Evolutionary conservation across 805 yeast genomes (phyloP).

Genomic region (Torulaspora indica): DNA sequence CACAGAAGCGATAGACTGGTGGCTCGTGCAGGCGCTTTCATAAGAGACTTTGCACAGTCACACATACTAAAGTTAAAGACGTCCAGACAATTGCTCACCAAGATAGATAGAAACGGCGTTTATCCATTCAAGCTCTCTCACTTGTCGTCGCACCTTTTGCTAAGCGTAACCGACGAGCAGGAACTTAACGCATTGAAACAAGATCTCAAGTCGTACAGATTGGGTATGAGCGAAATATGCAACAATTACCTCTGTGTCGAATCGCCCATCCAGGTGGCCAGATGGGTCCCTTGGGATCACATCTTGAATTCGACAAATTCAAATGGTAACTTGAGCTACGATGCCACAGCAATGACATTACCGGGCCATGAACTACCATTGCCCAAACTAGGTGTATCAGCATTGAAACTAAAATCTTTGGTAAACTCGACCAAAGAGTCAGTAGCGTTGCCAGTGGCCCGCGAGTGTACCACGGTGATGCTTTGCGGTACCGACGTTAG

Average conservation of each 20-base stretch:
- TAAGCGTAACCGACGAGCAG: constrained; percentile 38
- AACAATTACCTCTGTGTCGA: constrained; percentile 75
- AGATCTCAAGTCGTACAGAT: constrained; percentile 57
- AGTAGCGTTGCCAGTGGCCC: constrained; percentile 55
- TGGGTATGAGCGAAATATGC: constrained; percentile 74
- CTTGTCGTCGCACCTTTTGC: constrained; percentile 59
- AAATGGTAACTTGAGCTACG: constrained; percentile 62
- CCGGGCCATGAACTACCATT: constrained; percentile 74
- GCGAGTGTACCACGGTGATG: constrained; percentile 74
- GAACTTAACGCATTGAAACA: constrained; percentile 43
- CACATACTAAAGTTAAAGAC: constrained; percentile 73
- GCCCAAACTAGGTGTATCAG: constrained; percentile 66
- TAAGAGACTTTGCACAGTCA: constrained; percentile 81
- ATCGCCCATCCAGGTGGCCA: constrained; percentile 66
- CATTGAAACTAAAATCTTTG: constrained; percentile 61
- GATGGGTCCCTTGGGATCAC: constrained; percentile 65
- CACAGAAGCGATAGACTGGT: constrained; percentile 48
- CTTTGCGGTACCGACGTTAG: constrained; percentile 44
- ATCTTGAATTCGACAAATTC: constrained; percentile 61
- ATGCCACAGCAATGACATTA: constrained; percentile 51
- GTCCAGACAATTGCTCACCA: constrained; percentile 63
- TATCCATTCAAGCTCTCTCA: constrained; percentile 87
- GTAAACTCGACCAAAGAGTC: constrained; percentile 46
- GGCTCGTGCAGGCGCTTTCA: constrained; percentile 65
- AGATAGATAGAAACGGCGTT: constrained; percentile 74